phyloP scores from a whole-genome alignment of 2,329 filamentous ascomycete species.

The Geosmithia putterillii region DNA sequence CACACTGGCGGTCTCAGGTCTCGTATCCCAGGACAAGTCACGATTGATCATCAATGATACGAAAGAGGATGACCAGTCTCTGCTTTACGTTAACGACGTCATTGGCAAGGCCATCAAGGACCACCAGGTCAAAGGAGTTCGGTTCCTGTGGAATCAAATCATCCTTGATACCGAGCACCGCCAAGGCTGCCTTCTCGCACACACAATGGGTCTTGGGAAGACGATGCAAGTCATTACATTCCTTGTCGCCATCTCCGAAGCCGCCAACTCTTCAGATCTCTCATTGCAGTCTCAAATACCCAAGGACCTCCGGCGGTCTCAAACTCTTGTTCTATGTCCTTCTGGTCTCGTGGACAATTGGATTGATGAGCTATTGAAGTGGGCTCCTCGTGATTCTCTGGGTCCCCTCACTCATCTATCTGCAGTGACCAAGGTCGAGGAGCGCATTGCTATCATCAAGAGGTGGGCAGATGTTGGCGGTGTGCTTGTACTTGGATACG shows the following conservation, averaged over 20 bases:
- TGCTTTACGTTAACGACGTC: conserved; percentile 50
- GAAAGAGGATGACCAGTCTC: conserved; percentile 45
- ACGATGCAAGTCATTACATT: conserved; percentile 84
- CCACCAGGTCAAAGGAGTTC: conserved; percentile 71
- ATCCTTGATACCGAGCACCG: conserved; percentile 43
- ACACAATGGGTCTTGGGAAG: conserved; percentile 88
- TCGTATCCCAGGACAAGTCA: conserved; percentile 28
- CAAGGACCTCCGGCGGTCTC: conserved; percentile 43
- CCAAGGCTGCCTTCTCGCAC: conserved; percentile 72
- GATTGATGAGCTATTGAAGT: conserved; percentile 62
- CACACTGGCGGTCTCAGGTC: conserved; percentile 29
- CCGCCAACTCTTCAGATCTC: conserved; percentile 45
- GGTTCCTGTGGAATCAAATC: conserved; percentile 82
- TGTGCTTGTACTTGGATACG: conserved; percentile 65
- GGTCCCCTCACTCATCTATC: conserved; percentile 46
- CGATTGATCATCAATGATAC: conserved; percentile 55
- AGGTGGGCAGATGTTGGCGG: conserved; percentile 56
- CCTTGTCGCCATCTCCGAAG: conserved; percentile 61
- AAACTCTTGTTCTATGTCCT: conserved; percentile 65
- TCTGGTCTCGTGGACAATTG: conserved; percentile 69
- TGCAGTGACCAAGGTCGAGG: conserved; percentile 14
- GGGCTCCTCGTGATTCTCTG: conserved; percentile 47
- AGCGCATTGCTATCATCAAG: conserved; percentile 33
- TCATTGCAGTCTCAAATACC: conserved; percentile 57
- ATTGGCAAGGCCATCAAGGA: conserved; percentile 59